Conservation (phyloP, 2,329 filamentous ascomycete genomes). For the Trichoderma sp. region DNA sequence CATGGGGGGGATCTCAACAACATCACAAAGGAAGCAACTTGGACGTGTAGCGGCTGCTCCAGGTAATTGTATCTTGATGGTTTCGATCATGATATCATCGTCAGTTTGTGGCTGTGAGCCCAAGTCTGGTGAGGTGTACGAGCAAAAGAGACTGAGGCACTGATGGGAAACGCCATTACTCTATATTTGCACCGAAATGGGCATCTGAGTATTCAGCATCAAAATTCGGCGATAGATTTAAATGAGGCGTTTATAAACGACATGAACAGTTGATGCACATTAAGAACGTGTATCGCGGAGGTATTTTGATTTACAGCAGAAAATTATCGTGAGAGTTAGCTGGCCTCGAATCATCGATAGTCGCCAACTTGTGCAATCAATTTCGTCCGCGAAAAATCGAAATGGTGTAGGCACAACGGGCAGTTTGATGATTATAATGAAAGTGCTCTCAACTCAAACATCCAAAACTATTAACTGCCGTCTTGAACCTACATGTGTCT, state of each 20-base stretch:
- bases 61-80: too few relatives aligned
- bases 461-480: background rate
- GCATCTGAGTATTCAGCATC: background rate
- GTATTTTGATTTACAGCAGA: background rate
- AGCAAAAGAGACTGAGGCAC: background rate
- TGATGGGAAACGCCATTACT: background rate
- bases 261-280: background rate
- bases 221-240: background rate
- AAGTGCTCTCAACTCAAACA: background rate
- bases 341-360: background rate
- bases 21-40: background rate
- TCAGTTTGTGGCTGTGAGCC: background rate
- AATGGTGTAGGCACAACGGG: background rate
- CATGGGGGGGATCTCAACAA: background rate
- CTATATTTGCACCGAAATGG: background rate
- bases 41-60: background rate
- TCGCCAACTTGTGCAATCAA: background rate
- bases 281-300: background rate
- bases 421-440: background rate
- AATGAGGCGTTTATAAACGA: background rate
- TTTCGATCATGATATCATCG: background rate
- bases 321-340: background rate
- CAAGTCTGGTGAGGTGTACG: background rate
- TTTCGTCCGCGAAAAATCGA: background rate
- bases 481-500: too few relatives aligned